Evolutionary conservation across 495 filamentous ascomycete genomes (phyloP).

Genomic region (Penicillium argentinense): DNA sequence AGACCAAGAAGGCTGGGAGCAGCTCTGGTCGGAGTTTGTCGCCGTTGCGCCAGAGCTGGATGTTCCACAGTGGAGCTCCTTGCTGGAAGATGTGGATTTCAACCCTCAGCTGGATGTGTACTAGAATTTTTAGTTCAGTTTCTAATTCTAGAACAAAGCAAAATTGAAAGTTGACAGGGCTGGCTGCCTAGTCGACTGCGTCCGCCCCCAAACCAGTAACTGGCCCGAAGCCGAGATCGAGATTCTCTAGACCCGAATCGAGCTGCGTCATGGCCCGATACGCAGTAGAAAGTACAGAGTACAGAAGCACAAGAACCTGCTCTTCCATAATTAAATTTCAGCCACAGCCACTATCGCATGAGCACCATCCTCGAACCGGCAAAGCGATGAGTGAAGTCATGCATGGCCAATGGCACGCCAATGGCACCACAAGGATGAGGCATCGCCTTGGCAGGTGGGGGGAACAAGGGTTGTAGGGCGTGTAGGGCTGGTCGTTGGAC

Average conservation of each 20-base stretch:
- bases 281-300: not conserved
- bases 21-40: constrained; percentile 27
- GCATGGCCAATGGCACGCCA: constrained; percentile 12
- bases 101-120: constrained; percentile 10
- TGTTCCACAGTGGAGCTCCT: constrained; percentile 26
- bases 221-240: not conserved
- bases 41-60: constrained; percentile 27
- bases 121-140: too few species aligned
- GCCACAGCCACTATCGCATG: constrained; percentile 1
- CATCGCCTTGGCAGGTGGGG: constrained; percentile 25
- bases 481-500: constrained; percentile 9
- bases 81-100: constrained; percentile 24
- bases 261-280: not conserved
- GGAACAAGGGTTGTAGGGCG: constrained; percentile 15
- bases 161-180: too few species aligned
- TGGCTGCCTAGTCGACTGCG: not conserved
- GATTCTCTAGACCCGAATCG: not conserved
- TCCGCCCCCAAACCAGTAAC: not conserved
- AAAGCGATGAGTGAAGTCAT: constrained; percentile 19
- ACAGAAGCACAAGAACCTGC: not conserved
- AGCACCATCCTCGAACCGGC: constrained; percentile 1
- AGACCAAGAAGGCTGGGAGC: constrained; percentile 22
- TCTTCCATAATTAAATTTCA: not conserved
- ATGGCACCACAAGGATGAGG: not conserved
- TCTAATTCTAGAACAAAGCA: too few species aligned